A percentile compares a stretch with the other conserved stretches of the same genome.
These are phyloP conservation scores for Eucalyptus curtisii DNA, from an alignment of 345 rosid genomes.

Conservation along the genomic window DNA sequence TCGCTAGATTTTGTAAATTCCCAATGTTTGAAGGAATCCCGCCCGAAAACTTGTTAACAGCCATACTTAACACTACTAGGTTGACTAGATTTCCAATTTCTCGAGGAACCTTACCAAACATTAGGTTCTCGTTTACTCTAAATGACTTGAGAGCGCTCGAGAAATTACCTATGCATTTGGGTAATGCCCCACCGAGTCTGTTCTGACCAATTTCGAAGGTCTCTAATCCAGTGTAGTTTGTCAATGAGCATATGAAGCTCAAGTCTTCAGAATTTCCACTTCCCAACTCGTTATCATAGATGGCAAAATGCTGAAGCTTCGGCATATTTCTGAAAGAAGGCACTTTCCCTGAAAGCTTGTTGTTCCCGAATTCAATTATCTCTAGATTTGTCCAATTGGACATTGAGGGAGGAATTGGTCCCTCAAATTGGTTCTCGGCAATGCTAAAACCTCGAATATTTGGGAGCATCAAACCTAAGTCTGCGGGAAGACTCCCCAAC, in stretches of 20 bases:
- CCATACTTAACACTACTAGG: accelerated
- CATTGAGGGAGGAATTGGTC: background rate
- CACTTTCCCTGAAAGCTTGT: too few relatives aligned
- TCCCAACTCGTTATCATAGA: accelerated
- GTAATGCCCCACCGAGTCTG: background rate
- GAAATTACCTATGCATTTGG: background rate
- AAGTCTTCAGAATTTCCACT: background rate
- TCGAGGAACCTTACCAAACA: slow-evolving; percentile 3
- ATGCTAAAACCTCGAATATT: accelerated
- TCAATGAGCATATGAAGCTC: slow-evolving; percentile 2
- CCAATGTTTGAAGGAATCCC: background rate
- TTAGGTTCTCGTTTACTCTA: accelerated
- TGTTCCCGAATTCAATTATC: accelerated
- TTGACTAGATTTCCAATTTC: background rate
- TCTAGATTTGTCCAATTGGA: too few relatives aligned
- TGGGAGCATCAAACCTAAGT: too few relatives aligned
- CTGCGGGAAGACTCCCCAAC: accelerated
- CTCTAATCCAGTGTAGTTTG: background rate
- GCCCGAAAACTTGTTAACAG: accelerated
- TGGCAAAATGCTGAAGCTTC: accelerated
- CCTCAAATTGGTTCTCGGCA: too few relatives aligned
- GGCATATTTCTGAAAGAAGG: too few relatives aligned
- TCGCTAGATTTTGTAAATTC: background rate
- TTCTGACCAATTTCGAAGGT: accelerated
- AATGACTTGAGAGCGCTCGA: background rate